Base-by-base conservation (phyloP, 495 filamentous ascomycete species). In the Podospora pseudocomata region DNA sequence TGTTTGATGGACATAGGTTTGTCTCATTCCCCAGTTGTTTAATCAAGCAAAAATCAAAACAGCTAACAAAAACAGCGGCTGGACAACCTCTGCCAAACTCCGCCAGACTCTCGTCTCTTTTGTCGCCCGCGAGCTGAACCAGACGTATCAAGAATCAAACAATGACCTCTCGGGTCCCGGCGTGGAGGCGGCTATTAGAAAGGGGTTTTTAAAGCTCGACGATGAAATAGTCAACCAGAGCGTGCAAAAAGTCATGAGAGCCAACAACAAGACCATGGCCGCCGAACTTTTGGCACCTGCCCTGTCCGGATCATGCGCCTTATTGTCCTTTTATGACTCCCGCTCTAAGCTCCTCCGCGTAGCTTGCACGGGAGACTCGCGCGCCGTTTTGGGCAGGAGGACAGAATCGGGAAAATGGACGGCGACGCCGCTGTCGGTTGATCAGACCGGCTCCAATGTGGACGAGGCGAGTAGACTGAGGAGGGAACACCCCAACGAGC, bases 31-130 rank as follows among this genome's bases (percentile, higher is more conserved):
- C 55, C 61, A 16, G 44, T 58, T 9, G 20, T 20, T 18, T 20
- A 58, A 23, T 13, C 19, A 18, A 59, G 5, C 26, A 23, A 18
- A 27, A 19, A 23, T 23, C 23, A 2, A 9, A 59, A 20, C 11
- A 59, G 44, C 75, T 82, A 67, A 81, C 44, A 19, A 15, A 60
- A 65, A n/a, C 70, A 94, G 92, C 30, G 95, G 95, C 72, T 99
- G 95, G 95, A 97, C 95, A 5, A 99, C 95, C 19, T 97, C 94
- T 60, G 96, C 96, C 20, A 99, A 97, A 73, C 83, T 99, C 56
- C 90, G 95, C 18, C 93, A 98, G 77, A 88, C 91, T 15, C 86
- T 99, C 26, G 96, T 97, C 68, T 92, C 85, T 64, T 96, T 89
- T 74, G 95, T 99, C 44, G 94, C 93, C 23, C 88, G 95, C 57